A percentile compares a stretch with the other conserved stretches of the same genome.
These are phyloP conservation scores for Geotrichum histeridarum DNA, from an alignment of 1,139 yeast genomes.

Conservation along the genomic window DNA sequence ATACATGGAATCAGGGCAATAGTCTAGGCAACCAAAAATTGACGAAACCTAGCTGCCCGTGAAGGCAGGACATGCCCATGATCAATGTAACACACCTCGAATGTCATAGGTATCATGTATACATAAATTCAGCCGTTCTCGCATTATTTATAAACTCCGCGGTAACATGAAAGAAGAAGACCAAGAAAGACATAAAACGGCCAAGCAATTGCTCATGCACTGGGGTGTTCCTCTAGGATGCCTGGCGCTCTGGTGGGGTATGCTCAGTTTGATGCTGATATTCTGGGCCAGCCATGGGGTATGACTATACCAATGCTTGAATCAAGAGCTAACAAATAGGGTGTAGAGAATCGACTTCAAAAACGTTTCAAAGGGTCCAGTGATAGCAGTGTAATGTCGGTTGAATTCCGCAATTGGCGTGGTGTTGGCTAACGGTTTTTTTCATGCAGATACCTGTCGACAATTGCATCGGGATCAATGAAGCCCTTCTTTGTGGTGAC, in stretches of 20 bases:
- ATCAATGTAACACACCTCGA: no score
- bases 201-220: slow-evolving; percentile 5
- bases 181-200: no score
- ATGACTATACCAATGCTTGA: not conserved
- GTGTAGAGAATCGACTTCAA: slow-evolving; percentile 8
- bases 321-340: not conserved
- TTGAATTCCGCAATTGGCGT: not conserved
- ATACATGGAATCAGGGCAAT: no score
- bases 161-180: no score
- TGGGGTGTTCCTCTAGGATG: slow-evolving; percentile 19
- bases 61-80: no score
- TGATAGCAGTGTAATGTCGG: slow-evolving; percentile 13
- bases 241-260: slow-evolving; percentile 20
- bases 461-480: slow-evolving; percentile 19
- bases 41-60: no score
- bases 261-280: slow-evolving; percentile 18
- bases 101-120: no score
- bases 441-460: slow-evolving; percentile 16
- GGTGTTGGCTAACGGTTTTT: not conserved
- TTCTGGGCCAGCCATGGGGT: slow-evolving; percentile 20
- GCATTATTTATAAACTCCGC: no score
- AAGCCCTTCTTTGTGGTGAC: slow-evolving; percentile 20
- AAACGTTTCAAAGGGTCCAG: slow-evolving; percentile 7
- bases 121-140: no score
- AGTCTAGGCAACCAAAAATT: no score